Conservation (phyloP, 192 early-diverging fungal species). For the Coemansia sp. region DNA sequence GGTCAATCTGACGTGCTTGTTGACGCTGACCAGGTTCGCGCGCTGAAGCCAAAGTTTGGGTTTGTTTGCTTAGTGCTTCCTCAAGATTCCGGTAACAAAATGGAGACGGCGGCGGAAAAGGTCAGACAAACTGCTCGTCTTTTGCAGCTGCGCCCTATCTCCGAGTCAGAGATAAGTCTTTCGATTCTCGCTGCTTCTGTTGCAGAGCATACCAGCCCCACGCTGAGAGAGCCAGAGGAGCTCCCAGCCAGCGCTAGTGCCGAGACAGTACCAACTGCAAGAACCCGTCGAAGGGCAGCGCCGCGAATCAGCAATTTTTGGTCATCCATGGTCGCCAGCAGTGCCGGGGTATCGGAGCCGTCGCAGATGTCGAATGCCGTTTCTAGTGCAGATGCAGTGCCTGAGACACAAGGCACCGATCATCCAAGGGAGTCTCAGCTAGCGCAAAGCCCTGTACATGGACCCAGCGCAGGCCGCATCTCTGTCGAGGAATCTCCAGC, state of each 20-base stretch:
- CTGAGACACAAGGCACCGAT: no score
- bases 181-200: slow-evolving; percentile 29
- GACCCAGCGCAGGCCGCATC: no score
- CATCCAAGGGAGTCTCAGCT: no score
- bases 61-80: not conserved
- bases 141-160: slow-evolving; percentile 21
- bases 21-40: not conserved
- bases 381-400: not conserved
- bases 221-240: not conserved
- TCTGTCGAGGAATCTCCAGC: no score
- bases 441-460: no score
- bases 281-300: not conserved
- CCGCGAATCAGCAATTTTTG: slow-evolving; percentile 12
- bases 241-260: not conserved
- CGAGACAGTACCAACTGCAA: not conserved
- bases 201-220: slow-evolving; percentile 28
- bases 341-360: not conserved
- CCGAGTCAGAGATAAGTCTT: slow-evolving; percentile 42
- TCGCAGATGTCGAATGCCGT: not conserved
- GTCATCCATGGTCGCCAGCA: slow-evolving; percentile 7
- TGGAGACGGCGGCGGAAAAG: not conserved
- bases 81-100: not conserved
- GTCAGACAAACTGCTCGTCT: slow-evolving; percentile 1
- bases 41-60: not conserved
- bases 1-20: slow-evolving; percentile 5